Evolutionary conservation across 2,329 filamentous ascomycete species (phyloP).

Genomic region (Pseudogymnoascus sp.): DNA sequence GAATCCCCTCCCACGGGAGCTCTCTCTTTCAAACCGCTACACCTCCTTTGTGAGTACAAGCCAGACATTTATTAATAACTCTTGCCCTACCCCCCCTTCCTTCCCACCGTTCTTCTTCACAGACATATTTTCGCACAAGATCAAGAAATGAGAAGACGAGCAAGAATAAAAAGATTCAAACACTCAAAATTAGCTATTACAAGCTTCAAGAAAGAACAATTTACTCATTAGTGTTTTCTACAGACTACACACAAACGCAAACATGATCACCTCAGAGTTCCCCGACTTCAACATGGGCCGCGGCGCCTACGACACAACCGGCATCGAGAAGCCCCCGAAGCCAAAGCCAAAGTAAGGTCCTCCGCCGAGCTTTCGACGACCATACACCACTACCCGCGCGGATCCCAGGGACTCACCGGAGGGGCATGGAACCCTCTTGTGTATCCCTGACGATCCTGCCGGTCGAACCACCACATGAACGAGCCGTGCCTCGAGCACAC

Average conservation of each 20-base stretch:
- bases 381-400: background rate
- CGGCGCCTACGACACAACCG: slow-evolving; percentile 46
- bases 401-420: background rate
- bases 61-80: background rate
- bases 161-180: background rate
- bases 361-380: background rate
- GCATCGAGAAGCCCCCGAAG: slow-evolving; percentile 37
- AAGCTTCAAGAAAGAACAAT: background rate
- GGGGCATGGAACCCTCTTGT: background rate
- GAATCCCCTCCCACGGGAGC: background rate
- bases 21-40: background rate
- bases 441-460: background rate
- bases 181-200: background rate
- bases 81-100: background rate
- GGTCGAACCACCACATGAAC: background rate
- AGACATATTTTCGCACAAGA: background rate
- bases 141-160: background rate
- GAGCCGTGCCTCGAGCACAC: background rate
- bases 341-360: background rate
- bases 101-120: background rate
- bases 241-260: background rate
- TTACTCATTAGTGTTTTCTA: background rate
- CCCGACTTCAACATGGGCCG: slow-evolving; percentile 40
- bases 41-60: background rate
- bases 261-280: slow-evolving; percentile 25